Percentiles rank a stretch among this genome's conserved stretches.
phyloP scores from a whole-genome alignment of 768 basidiomycete genomes.

The Steccherinum ochraceum region DNA sequence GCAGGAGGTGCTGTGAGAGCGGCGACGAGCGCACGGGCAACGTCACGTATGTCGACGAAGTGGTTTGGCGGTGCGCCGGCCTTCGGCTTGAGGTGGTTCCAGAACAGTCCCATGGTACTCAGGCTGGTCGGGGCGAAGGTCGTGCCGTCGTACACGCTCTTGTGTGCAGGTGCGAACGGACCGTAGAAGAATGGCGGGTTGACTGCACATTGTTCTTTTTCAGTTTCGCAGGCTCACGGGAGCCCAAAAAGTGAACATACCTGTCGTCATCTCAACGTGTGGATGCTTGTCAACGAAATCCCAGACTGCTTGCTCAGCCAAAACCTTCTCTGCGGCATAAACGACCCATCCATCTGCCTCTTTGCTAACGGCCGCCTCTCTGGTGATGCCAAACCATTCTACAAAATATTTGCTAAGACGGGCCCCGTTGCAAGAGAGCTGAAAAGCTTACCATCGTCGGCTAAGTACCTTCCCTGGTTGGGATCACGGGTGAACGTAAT shows the following conservation, averaged over 20 bases:
- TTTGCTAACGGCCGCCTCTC: too few relatives aligned
- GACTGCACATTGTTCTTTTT: too few relatives aligned
- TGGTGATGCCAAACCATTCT: too few relatives aligned
- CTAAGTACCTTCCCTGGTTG: too few relatives aligned
- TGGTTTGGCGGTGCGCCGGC: not conserved
- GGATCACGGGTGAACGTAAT: slow-evolving; percentile 16
- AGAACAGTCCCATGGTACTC: slow-evolving; percentile 1
- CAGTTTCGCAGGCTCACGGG: too few relatives aligned
- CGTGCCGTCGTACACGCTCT: too few relatives aligned
- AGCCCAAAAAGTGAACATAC: slow-evolving; percentile 18
- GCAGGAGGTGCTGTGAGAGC: slow-evolving; percentile 6
- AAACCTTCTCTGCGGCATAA: slow-evolving; percentile 15
- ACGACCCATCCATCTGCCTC: too few relatives aligned
- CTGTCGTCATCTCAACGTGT: slow-evolving; percentile 31
- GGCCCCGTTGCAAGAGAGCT: too few relatives aligned
- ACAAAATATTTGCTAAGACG: too few relatives aligned
- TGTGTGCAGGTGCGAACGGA: slow-evolving; percentile 22
- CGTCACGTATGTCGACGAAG: slow-evolving; percentile 25
- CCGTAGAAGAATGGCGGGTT: slow-evolving; percentile 33
- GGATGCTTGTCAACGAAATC: slow-evolving; percentile 31
- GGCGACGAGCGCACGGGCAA: slow-evolving; percentile 20
- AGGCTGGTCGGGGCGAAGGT: slow-evolving; percentile 8
- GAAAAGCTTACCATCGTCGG: too few relatives aligned
- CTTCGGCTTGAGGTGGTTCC: not conserved
- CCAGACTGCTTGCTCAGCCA: slow-evolving; percentile 36